phyloP scores from a whole-genome alignment of 805 yeast genomes.

The Metahyphopichia silvanorum region DNA sequence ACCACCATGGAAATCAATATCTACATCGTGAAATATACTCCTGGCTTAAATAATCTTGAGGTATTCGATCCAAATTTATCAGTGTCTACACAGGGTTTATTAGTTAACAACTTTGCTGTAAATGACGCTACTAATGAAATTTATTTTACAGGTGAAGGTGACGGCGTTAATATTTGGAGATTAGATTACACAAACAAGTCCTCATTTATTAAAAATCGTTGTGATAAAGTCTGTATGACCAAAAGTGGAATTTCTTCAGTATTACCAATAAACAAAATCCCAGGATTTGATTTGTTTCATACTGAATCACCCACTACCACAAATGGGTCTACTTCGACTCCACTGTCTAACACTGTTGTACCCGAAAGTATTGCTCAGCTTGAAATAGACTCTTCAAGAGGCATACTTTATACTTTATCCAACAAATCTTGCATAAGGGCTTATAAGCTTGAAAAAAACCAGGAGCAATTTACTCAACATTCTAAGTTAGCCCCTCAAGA shows the following conservation, averaged over 20 bases:
- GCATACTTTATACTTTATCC: constrained; percentile 76
- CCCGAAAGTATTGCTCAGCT: constrained; percentile 65
- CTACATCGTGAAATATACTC: constrained; percentile 62
- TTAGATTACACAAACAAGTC: constrained; percentile 78
- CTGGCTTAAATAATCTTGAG: constrained; percentile 47
- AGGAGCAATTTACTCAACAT: constrained; percentile 34
- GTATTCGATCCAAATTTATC: constrained; percentile 81
- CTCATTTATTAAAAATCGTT: constrained; percentile 82
- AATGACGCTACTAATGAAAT: constrained; percentile 70
- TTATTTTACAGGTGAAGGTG: constrained; percentile 78
- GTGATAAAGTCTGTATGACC: constrained; percentile 81
- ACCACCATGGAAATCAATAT: constrained; percentile 79
- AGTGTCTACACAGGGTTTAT: constrained; percentile 75
- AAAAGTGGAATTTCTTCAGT: constrained; percentile 48
- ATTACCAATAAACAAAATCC: constrained; percentile 31
- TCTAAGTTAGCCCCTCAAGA: constrained; percentile 42
- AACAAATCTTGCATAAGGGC: constrained; percentile 79
- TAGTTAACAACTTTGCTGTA: constrained; percentile 59
- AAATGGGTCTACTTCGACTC: constrained; percentile 5
- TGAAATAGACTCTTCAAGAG: constrained; percentile 73
- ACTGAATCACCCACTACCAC: constrained; percentile 9
- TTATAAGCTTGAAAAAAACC: constrained; percentile 54
- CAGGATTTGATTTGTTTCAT: constrained; percentile 30
- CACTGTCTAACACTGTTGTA: constrained; percentile 13
- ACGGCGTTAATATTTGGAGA: constrained; percentile 83